A percentile compares a stretch with the other conserved stretches of the same genome.
Evolutionary conservation across 2,329 filamentous ascomycete species (phyloP).

Genomic region (Geosmithia morbida): DNA sequence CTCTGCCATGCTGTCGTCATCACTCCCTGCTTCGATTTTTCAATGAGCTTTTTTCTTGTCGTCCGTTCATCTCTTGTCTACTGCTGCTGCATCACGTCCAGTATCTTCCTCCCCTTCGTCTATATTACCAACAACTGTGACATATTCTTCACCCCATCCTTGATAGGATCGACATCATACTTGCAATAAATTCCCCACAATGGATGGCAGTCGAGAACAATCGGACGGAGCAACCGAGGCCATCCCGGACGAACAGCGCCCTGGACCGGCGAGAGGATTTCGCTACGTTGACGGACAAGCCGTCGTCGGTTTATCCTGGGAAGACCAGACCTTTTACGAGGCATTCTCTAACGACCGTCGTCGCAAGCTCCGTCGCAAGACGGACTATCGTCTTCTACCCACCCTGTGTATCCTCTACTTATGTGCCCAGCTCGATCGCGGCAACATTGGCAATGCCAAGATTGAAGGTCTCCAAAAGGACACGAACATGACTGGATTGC

Average conservation of each 20-base stretch:
- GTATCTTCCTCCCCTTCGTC: too few relatives aligned
- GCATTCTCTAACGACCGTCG: background rate
- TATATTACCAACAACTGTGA: background rate
- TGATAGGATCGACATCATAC: too few relatives aligned
- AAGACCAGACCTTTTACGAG: conserved; percentile 1
- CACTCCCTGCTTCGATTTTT: background rate
- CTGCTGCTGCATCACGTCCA: background rate
- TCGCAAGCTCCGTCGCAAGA: conserved; percentile 27
- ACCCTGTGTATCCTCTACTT: conserved; percentile 55
- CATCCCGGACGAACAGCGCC: too few relatives aligned
- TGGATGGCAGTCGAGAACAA: too few relatives aligned
- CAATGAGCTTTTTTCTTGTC: background rate
- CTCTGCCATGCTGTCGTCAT: background rate
- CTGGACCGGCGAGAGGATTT: too few relatives aligned
- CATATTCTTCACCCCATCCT: background rate
- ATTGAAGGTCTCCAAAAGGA: conserved; percentile 41
- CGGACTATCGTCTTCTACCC: conserved; percentile 37
- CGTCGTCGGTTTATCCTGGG: background rate
- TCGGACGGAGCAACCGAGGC: too few relatives aligned
- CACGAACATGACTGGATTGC: conserved; percentile 40
- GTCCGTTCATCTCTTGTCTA: background rate
- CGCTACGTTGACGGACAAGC: background rate
- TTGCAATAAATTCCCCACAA: too few relatives aligned
- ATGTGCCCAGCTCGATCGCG: conserved; percentile 54
- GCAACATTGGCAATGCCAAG: conserved; percentile 54